Base-by-base conservation (phyloP, 139 green algal genomes). In the Chlorella ohadii region DNA sequence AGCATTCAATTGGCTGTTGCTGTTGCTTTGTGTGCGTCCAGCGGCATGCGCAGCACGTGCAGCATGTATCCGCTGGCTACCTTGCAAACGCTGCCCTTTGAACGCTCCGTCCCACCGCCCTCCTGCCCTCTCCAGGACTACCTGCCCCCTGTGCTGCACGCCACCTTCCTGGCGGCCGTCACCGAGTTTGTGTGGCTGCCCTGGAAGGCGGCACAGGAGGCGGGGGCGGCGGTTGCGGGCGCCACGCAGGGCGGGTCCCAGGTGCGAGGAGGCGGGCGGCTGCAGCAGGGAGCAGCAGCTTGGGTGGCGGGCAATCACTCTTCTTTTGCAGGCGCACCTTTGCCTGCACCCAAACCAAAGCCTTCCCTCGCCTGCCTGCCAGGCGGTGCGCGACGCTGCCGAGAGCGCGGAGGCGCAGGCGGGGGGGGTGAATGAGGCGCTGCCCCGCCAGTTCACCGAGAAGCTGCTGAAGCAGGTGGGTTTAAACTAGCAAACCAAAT, bases 121-220 rank as follows among this genome's bases (percentile, higher is more conserved):
- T 13, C 28, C 56, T 34, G 7, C 25, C 38, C 19, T 25, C 9
- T 65, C 70, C 87, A 91, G 88, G 92, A 96, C 47, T 96, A 94
- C 85, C 88, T 98, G 85, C 95, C 95, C 6, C 61, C 79, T 0
- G 92, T 88, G 9, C 77, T 96, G 67, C 90, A 95, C 57, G 84
- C 92, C 83, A 75, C 90, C 64, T 92, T 97, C 78, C 55, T 92
- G 41, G 68, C 94, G 5, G 74, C 94, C 34, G 88, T 97, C 28
- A 92, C 86, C 17, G 96, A 99, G 90, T 98, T 96, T 87, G 85
- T 99, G 65, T 95, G 94, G 88, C 84, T 93, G 74, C 96, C 96
- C 1, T 99, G 95, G 95, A 89, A 91, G 70, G 87, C 93, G 51
- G 91, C 91, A 34, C 63, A 86, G 78, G 84, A 61, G 1, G 66